Evolutionary conservation across 2,329 filamentous ascomycete genomes (phyloP), one percentile per base, ranked within the genome.

Genomic region (Acarospora socialis): DNA sequence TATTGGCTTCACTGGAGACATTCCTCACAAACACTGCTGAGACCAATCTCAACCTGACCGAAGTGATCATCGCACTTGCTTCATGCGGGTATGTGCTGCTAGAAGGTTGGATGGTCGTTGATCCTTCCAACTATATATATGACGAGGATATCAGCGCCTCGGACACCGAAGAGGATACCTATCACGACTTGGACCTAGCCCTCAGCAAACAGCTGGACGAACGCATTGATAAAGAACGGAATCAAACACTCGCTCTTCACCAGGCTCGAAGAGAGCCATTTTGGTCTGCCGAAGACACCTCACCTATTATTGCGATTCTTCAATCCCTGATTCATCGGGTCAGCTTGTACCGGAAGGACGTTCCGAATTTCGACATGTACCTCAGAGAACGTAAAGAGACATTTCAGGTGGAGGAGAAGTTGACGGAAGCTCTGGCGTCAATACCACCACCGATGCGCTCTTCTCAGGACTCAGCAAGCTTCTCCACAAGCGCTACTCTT

Each of bases 1-100:
- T 76, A 12, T 38, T 65, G n/a, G 51, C 49, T 25, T 65, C 87
- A 5, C 56, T 98, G 7, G 68, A 77, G 26, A 76, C 68, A 0
- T 98, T 95, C 48, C 83, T 94, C 45, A 68, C 81, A 4, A 98
- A 98, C 46, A 77, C 83, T 3, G 75, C 95, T 3, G 83, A 94
- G 45, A 86, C 81, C 3, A 98, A 98, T 44, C 60, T 98, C 3
- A 80, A 79, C 0, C 64, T 94, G 2, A 95, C 87, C 0, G 81
- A 92, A 46, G 70, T 80, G 1, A 64, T 95, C 25, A 70, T 92
- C 17, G 79, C 82, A 42, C 63, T 98, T 23, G 81, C 81, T 7
- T 74, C 81, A 1, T 95, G 90, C 45, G 80, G 83, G 4, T 80
- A 81, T 40, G 77, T 93, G 48, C 73, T 76, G 13, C 66, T 94